These are phyloP conservation scores for Penicillium fimorum DNA, from an alignment of 495 filamentous ascomycete genomes.

Conservation along the genomic window DNA sequence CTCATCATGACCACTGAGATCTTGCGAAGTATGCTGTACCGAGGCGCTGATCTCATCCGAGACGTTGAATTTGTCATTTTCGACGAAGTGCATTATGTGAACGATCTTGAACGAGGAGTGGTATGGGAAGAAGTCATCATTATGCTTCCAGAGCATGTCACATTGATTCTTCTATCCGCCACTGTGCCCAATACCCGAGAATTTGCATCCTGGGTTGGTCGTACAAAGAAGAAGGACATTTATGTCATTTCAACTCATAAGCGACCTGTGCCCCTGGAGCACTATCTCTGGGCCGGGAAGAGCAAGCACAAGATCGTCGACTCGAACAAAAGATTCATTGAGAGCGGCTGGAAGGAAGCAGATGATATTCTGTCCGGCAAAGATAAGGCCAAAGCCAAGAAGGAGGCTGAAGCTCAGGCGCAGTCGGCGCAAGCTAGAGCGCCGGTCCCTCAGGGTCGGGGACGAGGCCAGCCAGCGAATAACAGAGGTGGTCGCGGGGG, in stretches of 20 bases:
- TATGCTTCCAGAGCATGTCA: constrained; percentile 96
- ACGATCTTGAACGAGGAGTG: constrained; percentile 93
- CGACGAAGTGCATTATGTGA: constrained; percentile 98
- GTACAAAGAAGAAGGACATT: constrained; percentile 98
- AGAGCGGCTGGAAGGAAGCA: constrained; percentile 91
- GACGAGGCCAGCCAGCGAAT: constrained; percentile 41
- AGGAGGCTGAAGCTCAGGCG: constrained; percentile 45
- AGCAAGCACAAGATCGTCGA: constrained; percentile 93
- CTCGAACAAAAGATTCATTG: constrained; percentile 83
- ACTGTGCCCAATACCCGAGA: constrained; percentile 97
- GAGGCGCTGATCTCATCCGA: constrained; percentile 91
- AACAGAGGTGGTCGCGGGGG: constrained; percentile 27
- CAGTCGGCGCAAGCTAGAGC: constrained; percentile 41
- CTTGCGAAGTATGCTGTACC: constrained; percentile 94
- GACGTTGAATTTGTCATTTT: constrained; percentile 99
- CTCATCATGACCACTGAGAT: constrained; percentile 99
- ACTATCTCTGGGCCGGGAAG: constrained; percentile 93
- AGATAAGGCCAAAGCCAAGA: constrained; percentile 68
- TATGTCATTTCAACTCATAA: constrained; percentile 98
- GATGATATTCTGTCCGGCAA: constrained; percentile 77
- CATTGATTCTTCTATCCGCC: constrained; percentile 89
- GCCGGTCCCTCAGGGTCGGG: constrained; percentile 45
- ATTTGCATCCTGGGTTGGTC: constrained; percentile 97
- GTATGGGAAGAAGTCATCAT: constrained; percentile 99
- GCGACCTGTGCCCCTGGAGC: constrained; percentile 89